Conservation (phyloP, 345 rosid species). For the Salix brachista region DNA sequence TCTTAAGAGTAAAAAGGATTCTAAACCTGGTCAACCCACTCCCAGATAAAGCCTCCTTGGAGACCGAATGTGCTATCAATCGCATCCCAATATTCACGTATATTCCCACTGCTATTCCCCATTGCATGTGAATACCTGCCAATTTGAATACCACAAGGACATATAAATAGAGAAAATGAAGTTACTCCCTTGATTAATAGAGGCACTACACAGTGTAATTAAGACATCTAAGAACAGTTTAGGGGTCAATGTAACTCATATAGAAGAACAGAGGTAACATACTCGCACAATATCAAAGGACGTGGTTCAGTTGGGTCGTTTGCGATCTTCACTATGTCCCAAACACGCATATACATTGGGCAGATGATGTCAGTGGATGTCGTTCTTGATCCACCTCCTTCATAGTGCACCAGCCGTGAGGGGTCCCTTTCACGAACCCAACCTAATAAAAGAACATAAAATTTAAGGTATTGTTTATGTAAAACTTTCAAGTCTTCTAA, state of each 20-base stretch:
- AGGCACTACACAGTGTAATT: neutral
- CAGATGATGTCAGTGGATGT: slow-evolving; percentile 85
- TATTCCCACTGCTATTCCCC: slow-evolving; percentile 96
- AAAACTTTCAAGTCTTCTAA: neutral
- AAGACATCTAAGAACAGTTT: slow-evolving; percentile 1
- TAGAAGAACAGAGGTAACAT: slow-evolving; percentile 34
- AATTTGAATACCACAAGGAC: slow-evolving; percentile 16
- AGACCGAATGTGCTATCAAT: slow-evolving; percentile 90
- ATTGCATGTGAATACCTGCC: slow-evolving; percentile 95
- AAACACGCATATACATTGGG: slow-evolving; percentile 98
- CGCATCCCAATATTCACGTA: slow-evolving; percentile 89
- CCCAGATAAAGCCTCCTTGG: slow-evolving; percentile 99
- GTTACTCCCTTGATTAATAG: neutral
- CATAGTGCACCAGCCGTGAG: slow-evolving; percentile 79
- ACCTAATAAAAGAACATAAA: slow-evolving; percentile 39
- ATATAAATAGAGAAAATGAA: slow-evolving; percentile 16
- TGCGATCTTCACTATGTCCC: slow-evolving; percentile 94
- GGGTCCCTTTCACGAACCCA: slow-evolving; percentile 87
- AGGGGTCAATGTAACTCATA: neutral
- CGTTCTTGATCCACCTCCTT: slow-evolving; percentile 97
- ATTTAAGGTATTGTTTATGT: neutral
- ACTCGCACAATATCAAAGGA: slow-evolving; percentile 99
- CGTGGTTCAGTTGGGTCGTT: slow-evolving; percentile 80
- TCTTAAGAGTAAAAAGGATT: slow-evolving; percentile 8
- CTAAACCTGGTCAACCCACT: slow-evolving; percentile 94